Evolutionary conservation across 768 basidiomycete genomes (phyloP).

Genomic region (Mrakia frigida): DNA sequence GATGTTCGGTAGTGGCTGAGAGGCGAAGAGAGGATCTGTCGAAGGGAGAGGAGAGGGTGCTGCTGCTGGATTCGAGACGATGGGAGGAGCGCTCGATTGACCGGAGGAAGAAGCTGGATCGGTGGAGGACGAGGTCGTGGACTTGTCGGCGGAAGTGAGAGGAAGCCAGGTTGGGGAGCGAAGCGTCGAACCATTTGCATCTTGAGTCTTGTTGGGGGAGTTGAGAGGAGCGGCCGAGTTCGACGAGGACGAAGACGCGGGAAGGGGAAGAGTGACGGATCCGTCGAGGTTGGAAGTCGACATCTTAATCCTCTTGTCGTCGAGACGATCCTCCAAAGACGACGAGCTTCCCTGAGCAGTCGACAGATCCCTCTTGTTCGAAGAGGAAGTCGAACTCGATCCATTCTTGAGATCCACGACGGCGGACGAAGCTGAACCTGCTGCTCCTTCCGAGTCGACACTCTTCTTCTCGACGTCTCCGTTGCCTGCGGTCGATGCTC

Average conservation of each 20-base stretch:
- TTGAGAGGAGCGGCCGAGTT: neutral
- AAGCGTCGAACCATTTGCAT: neutral
- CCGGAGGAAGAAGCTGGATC: neutral
- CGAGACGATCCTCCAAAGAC: neutral
- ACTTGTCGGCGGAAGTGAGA: neutral
- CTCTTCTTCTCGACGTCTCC: neutral
- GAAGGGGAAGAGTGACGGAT: neutral
- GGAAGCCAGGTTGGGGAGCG: neutral
- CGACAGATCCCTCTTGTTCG: neutral
- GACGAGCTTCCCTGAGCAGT: neutral
- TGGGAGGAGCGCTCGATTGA: neutral
- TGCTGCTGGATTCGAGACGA: neutral
- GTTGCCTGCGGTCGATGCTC: neutral
- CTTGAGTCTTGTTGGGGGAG: neutral
- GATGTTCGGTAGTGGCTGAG: neutral
- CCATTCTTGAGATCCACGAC: neutral
- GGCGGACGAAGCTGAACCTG: neutral
- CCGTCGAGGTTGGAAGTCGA: neutral
- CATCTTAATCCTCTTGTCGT: neutral
- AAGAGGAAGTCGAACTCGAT: neutral
- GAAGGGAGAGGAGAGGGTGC: neutral
- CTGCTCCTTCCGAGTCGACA: neutral
- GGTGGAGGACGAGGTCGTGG: neutral
- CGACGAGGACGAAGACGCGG: neutral
- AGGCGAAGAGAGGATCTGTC: neutral